Conservation (phyloP, 306 rosid genomes). For the Benincasa hispida region DNA sequence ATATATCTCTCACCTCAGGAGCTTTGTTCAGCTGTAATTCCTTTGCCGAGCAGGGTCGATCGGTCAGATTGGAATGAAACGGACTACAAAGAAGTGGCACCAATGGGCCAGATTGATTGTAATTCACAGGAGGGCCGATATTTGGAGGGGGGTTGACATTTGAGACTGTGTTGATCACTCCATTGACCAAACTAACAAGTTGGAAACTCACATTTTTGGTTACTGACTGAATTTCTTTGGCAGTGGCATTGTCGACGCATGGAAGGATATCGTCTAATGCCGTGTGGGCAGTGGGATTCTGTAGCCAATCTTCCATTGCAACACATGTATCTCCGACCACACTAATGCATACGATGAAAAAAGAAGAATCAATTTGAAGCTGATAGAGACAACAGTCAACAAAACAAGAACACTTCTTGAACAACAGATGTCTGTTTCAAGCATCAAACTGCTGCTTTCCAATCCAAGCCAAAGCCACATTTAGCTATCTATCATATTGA, state of each 20-base stretch:
- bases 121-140: slow-evolving; percentile 14
- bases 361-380: not conserved
- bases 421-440: not conserved
- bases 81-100: slow-evolving; percentile 68
- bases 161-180: not conserved
- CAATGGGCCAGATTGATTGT: slow-evolving; percentile 55
- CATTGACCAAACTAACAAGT: slow-evolving; percentile 7
- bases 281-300: slow-evolving; percentile 39
- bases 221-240: slow-evolving; percentile 2
- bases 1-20: slow-evolving; percentile 22
- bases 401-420: not conserved
- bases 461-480: not conserved
- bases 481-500: not conserved
- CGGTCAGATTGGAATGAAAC: slow-evolving; percentile 17
- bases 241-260: slow-evolving; percentile 8
- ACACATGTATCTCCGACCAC: slow-evolving; percentile 64
- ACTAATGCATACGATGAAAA: slow-evolving; percentile 22
- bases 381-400: not conserved
- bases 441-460: not conserved
- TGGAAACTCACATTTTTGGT: slow-evolving; percentile 6
- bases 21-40: slow-evolving; percentile 39
- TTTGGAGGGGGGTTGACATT: slow-evolving; percentile 20
- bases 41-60: slow-evolving; percentile 24
- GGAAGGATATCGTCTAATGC: slow-evolving; percentile 14
- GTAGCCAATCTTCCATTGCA: slow-evolving; percentile 78